Percentiles rank a stretch among this genome's conserved stretches.
Conservation (phyloP, 129 eudicot genomes). For the Flaveria bidentis region DNA sequence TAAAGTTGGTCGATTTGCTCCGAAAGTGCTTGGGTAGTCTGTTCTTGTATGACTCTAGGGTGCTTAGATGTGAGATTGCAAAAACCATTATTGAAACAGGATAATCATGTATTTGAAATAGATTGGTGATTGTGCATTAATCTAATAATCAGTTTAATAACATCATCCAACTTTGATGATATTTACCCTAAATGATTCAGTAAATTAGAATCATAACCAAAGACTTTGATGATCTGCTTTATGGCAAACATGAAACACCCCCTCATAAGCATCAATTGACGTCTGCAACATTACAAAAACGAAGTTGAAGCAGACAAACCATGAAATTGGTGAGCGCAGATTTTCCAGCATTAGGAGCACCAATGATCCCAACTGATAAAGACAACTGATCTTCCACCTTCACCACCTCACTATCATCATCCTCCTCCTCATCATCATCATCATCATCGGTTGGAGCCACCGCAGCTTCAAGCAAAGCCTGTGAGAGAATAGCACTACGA, state of each 20-base stretch:
- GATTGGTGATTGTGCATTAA: background rate
- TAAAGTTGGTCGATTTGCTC: background rate
- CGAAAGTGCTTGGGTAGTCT: background rate
- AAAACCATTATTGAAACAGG: background rate
- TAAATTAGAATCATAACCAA: background rate
- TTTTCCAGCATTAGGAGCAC: conserved; percentile 99
- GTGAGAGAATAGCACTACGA: conserved; percentile 51
- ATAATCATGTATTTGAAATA: conserved; percentile 6
- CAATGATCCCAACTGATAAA: conserved; percentile 87
- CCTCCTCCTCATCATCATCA: conserved; percentile 52
- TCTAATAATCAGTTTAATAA: background rate
- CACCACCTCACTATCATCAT: conserved; percentile 44
- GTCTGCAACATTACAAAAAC: background rate
- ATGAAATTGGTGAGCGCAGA: conserved; percentile 89
- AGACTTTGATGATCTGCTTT: background rate
- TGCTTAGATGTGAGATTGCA: background rate
- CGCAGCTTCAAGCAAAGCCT: conserved; percentile 62
- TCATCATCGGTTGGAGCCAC: conserved; percentile 47
- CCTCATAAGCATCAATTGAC: too few relatives aligned
- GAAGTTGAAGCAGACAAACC: conserved; percentile 43
- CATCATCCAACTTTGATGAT: background rate
- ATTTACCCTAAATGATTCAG: background rate
- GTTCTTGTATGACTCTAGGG: background rate
- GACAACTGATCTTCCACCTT: conserved; percentile 81
- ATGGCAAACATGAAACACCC: background rate